These are phyloP conservation scores for Castanospermum australe DNA, from an alignment of 306 rosid genomes.

Conservation along the genomic window DNA sequence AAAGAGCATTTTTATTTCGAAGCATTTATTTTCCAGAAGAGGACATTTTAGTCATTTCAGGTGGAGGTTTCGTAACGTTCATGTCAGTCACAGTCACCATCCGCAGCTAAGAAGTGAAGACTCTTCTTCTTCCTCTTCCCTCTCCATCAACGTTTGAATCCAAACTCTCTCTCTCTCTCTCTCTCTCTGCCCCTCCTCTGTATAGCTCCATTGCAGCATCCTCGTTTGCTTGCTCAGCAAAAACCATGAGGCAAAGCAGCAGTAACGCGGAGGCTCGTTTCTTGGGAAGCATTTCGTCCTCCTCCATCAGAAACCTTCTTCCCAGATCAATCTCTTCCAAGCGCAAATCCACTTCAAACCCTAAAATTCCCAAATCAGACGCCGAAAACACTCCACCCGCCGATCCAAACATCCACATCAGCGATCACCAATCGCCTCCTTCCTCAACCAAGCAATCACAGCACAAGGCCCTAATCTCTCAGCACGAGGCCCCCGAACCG, in stretches of 20 bases:
- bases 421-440: constrained; percentile 11
- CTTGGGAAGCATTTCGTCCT: constrained; percentile 52
- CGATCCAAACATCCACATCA: constrained; percentile 57
- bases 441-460: constrained; percentile 19
- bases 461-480: constrained; percentile 31
- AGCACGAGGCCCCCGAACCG: background rate
- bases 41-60: background rate
- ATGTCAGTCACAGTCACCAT: background rate
- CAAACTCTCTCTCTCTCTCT: constrained; percentile 15
- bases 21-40: background rate
- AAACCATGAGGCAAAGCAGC: constrained; percentile 41
- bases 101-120: background rate
- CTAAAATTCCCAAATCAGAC: constrained; percentile 19
- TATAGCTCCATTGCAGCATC: background rate
- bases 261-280: constrained; percentile 40
- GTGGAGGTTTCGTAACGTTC: background rate
- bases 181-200: background rate
- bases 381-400: constrained; percentile 71
- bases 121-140: background rate
- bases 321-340: constrained; percentile 64
- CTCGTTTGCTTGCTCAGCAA: background rate
- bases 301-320: constrained; percentile 63
- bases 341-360: constrained; percentile 38
- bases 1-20: no score
- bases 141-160: constrained; percentile 32